These are phyloP conservation scores for Fusarium succisae DNA, from an alignment of 2,329 filamentous ascomycete genomes.

Conservation along the genomic window DNA sequence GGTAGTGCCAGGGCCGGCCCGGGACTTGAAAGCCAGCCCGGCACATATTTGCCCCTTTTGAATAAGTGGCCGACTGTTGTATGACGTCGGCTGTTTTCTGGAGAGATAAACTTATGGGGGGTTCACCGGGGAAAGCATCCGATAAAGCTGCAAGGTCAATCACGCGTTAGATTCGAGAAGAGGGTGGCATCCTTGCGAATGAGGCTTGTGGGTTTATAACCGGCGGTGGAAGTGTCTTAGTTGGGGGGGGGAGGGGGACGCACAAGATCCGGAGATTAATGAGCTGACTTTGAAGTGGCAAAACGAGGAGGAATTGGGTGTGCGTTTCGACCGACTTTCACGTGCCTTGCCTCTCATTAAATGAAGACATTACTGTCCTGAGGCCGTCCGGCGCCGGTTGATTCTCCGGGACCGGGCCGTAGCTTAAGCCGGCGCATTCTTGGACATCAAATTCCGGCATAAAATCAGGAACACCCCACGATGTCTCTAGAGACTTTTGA, in stretches of 20 bases:
- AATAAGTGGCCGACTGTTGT: background rate
- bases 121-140: conserved; percentile 1
- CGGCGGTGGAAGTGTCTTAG: conserved; percentile 13
- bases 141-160: background rate
- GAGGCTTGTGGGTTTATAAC: background rate
- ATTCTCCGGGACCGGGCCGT: conserved; percentile 16
- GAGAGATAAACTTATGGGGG: background rate
- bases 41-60: background rate
- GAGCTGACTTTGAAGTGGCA: background rate
- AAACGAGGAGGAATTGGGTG: background rate
- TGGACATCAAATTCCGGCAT: background rate
- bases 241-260: background rate
- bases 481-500: background rate
- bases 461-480: background rate
- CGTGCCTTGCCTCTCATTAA: background rate
- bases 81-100: conserved; percentile 10
- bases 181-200: background rate
- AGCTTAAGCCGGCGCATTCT: background rate
- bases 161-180: background rate
- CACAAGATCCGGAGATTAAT: background rate
- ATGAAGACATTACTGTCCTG: background rate
- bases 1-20: conserved; percentile 4
- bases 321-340: background rate
- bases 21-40: background rate
- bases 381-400: conserved; percentile 8